phyloP scores from a whole-genome alignment of 768 basidiomycete genomes.

The Candolleomyces eurysporus region DNA sequence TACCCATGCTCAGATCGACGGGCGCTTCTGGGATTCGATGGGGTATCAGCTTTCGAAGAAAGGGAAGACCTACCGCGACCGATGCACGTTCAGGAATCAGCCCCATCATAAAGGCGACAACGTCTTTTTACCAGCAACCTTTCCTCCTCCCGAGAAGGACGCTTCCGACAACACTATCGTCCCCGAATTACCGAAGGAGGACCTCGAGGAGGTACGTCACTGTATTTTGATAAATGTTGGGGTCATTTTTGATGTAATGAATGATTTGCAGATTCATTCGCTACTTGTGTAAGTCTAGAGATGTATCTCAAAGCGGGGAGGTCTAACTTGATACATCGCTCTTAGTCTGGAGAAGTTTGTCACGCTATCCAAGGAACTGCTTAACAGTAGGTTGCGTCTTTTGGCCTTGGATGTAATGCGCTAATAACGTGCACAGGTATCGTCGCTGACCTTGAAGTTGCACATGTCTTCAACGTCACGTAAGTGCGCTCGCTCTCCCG shows the following conservation, averaged over 20 bases:
- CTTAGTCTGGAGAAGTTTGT: slow-evolving; percentile 45
- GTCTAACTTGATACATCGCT: not conserved
- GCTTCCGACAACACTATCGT: slow-evolving; percentile 11
- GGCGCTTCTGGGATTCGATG: slow-evolving; percentile 36
- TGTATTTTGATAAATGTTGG: not conserved
- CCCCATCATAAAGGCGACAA: slow-evolving; percentile 29
- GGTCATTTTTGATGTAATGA: not conserved
- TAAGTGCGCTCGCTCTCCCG: not conserved
- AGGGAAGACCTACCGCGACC: slow-evolving; percentile 47
- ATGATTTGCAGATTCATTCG: slow-evolving; percentile 44
- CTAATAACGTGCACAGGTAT: not conserved
- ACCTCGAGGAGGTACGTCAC: slow-evolving; percentile 44
- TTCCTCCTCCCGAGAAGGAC: slow-evolving; percentile 32
- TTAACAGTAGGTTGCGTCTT: slow-evolving; percentile 17
- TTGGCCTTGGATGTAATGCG: not conserved
- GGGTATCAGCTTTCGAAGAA: slow-evolving; percentile 34
- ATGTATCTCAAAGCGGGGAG: not conserved
- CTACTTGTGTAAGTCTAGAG: slow-evolving; percentile 48
- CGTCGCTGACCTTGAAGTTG: slow-evolving; percentile 6
- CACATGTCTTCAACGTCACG: slow-evolving; percentile 8
- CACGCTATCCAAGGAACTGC: slow-evolving; percentile 34
- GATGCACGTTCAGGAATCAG: slow-evolving; percentile 45
- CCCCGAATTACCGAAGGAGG: slow-evolving; percentile 40
- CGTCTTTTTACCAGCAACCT: slow-evolving; percentile 49
- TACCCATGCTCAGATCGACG: slow-evolving; percentile 38